These are phyloP conservation scores for Alectoria sarmentosa DNA, from an alignment of 495 filamentous ascomycete species.

Conservation along the genomic window DNA sequence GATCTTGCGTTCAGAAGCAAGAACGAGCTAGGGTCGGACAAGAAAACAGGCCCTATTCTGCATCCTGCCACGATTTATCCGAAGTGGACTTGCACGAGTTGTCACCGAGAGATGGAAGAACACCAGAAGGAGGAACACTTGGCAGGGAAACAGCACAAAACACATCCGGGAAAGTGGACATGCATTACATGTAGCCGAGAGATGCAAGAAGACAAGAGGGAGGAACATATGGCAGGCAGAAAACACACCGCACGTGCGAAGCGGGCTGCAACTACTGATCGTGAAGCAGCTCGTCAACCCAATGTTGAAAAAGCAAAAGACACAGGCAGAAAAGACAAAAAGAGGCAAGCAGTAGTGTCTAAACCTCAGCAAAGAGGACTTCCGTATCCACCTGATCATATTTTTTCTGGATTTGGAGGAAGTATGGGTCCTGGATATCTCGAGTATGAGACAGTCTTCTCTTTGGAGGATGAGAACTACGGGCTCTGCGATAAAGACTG, in stretches of 20 bases:
- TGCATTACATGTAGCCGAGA: slow-evolving; percentile 13
- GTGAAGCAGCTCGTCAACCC: background rate
- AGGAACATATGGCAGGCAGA: slow-evolving; percentile 18
- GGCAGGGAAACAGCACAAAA: too few relatives aligned
- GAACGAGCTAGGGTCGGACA: background rate
- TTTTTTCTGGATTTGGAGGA: slow-evolving; percentile 2
- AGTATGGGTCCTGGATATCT: background rate
- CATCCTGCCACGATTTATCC: background rate
- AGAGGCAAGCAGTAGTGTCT: background rate
- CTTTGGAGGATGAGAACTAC: background rate
- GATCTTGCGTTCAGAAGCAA: slow-evolving; percentile 8
- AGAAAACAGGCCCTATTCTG: background rate
- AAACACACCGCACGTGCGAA: slow-evolving; percentile 17
- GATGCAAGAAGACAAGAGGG: slow-evolving; percentile 12
- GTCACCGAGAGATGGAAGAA: slow-evolving; percentile 12
- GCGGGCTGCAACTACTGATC: background rate
- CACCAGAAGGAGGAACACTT: slow-evolving; percentile 13
- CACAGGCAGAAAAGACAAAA: background rate
- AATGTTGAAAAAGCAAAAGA: background rate
- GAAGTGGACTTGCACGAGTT: slow-evolving; percentile 14
- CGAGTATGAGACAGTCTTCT: background rate
- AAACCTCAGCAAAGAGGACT: background rate
- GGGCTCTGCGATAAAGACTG: slow-evolving; percentile 21
- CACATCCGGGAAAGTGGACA: too few relatives aligned
- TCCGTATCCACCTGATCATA: slow-evolving; percentile 5